A percentile compares a stretch with the other conserved stretches of the same genome.
Conservation (phyloP, 1,284 basidiomycete genomes). For the Tilletia walkeri region DNA sequence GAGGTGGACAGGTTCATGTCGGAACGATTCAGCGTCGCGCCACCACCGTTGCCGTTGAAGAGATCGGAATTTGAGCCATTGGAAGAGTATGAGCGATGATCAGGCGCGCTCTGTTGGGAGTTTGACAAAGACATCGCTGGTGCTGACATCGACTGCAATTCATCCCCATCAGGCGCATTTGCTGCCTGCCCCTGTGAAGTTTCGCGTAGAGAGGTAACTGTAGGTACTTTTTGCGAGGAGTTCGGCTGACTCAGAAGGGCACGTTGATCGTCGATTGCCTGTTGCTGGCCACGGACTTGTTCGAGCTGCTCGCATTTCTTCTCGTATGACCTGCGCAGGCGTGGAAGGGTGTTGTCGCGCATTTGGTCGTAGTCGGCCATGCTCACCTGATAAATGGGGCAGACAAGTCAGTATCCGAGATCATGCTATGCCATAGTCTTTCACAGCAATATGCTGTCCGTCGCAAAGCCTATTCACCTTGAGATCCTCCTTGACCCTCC, state of each 20-base stretch:
- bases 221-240: conserved; percentile 12
- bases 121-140: background rate
- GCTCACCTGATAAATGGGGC: conserved; percentile 24
- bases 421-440: too few relatives aligned
- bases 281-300: conserved; percentile 42
- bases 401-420: background rate
- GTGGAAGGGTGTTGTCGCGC: conserved; percentile 40
- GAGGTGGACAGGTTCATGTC: conserved; percentile 6
- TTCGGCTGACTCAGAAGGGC: conserved; percentile 29
- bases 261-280: conserved; percentile 51
- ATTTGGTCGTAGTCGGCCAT: conserved; percentile 48
- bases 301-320: conserved; percentile 50
- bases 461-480: conserved; percentile 13
- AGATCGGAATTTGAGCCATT: background rate
- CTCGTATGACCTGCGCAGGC: conserved; percentile 44
- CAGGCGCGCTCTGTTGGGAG: background rate
- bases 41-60: too few relatives aligned
- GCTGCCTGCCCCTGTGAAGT: background rate
- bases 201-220: background rate
- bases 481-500: conserved; percentile 21
- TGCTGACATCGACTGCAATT: conserved; percentile 11
- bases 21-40: background rate
- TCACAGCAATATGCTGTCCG: background rate
- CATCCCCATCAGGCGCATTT: conserved; percentile 3
- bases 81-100: conserved; percentile 3